These are phyloP conservation scores for Iodosphaeria phyllophila DNA, from an alignment of 2,329 filamentous ascomycete species.

Conservation along the genomic window DNA sequence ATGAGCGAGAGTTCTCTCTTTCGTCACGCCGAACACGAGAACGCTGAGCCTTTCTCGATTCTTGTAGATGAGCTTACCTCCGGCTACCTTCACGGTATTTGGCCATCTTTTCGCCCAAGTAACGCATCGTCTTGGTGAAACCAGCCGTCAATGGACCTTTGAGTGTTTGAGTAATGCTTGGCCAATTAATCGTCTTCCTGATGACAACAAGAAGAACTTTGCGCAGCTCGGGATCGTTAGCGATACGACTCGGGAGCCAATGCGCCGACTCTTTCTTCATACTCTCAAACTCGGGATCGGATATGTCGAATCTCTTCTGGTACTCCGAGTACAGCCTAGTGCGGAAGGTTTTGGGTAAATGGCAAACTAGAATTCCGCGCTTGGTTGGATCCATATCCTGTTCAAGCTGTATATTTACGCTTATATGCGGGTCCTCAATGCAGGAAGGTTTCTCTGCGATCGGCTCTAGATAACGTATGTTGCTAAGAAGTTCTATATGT, in stretches of 20 bases:
- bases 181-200: conserved; percentile 79
- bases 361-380: conserved; percentile 89
- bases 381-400: conserved; percentile 90
- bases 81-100: conserved; percentile 41
- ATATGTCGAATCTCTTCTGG: conserved; percentile 76
- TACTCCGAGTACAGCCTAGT: conserved; percentile 88
- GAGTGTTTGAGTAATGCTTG: conserved; percentile 69
- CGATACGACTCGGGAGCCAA: conserved; percentile 73
- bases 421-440: conserved; percentile 36
- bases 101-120: conserved; percentile 63
- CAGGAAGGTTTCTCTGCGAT: conserved; percentile 39
- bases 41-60: too few relatives aligned
- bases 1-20: too few relatives aligned
- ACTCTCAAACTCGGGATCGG: conserved; percentile 61
- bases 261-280: conserved; percentile 68
- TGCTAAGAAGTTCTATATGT: conserved; percentile 76
- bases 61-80: too few relatives aligned
- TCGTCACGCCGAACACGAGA: too few relatives aligned
- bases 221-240: conserved; percentile 50
- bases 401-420: conserved; percentile 43
- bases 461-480: conserved; percentile 57
- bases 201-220: conserved; percentile 59
- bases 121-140: conserved; percentile 47
- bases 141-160: conserved; percentile 76
- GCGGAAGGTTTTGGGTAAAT: conserved; percentile 72